A percentile compares a stretch with the other conserved stretches of the same genome.
These are phyloP conservation scores for Lactarius akahatsu DNA, from an alignment of 768 basidiomycete species.

Conservation along the genomic window DNA sequence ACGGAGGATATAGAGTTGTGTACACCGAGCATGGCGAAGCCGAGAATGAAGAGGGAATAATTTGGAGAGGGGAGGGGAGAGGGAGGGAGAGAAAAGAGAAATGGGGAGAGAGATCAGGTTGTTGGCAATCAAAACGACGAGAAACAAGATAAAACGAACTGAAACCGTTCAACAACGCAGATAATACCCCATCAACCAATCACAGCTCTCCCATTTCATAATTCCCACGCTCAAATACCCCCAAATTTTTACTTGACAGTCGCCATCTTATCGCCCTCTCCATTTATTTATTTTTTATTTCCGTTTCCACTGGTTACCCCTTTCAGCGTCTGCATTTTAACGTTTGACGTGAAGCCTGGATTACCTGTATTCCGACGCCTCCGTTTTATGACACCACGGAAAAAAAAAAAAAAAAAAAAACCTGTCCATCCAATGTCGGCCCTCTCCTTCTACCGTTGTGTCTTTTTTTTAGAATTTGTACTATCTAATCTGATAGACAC, in stretches of 20 bases:
- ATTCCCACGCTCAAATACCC: constrained; percentile 20
- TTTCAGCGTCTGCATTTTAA: constrained; percentile 21
- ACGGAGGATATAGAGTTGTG: constrained; percentile 27
- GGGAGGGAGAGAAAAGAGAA: background rate
- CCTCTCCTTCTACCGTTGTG: background rate
- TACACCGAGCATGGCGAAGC: constrained; percentile 23
- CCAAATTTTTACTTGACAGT: background rate
- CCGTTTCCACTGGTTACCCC: constrained; percentile 14
- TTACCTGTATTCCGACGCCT: constrained; percentile 11
- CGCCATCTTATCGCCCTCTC: constrained; percentile 16
- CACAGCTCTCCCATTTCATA: constrained; percentile 13
- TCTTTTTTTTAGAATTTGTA: no score
- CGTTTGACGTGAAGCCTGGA: constrained; percentile 22
- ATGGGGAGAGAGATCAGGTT: constrained; percentile 16
- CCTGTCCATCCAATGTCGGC: background rate
- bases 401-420: background rate
- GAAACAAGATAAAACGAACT: constrained; percentile 15
- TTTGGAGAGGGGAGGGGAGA: background rate
- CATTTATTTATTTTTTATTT: constrained; percentile 6
- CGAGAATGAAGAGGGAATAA: constrained; percentile 5
- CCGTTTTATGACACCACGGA: constrained; percentile 5
- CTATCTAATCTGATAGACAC: constrained; percentile 14
- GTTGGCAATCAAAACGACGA: constrained; percentile 27
- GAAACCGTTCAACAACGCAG: background rate
- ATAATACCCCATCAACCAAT: constrained; percentile 24